Conservation (phyloP, 345 rosid genomes). For the Pistacia integerrima region DNA sequence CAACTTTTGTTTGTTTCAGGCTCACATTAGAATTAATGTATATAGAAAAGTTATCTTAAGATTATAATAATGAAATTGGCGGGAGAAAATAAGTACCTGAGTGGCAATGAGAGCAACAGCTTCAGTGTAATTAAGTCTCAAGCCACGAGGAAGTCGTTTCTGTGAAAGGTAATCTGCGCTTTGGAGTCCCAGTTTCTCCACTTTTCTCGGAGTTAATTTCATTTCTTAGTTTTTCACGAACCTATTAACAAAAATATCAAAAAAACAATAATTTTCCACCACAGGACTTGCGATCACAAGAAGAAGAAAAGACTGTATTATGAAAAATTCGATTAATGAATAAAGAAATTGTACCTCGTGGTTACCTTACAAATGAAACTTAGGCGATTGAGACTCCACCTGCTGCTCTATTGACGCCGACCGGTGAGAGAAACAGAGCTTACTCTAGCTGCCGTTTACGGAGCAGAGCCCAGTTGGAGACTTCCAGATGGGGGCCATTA, state of each 20-base stretch:
- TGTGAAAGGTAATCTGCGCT: conserved; percentile 88
- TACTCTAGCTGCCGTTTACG: neutral
- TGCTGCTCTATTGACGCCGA: neutral
- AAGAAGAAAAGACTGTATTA: no score
- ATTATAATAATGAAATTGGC: neutral
- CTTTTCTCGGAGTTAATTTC: conserved; percentile 79
- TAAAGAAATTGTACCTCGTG: neutral
- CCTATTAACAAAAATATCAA: neutral
- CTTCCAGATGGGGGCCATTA: neutral
- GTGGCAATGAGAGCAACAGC: conserved; percentile 85
- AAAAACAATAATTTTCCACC: no score
- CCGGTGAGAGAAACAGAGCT: neutral
- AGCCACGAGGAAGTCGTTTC: conserved; percentile 95
- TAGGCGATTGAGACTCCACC: neutral
- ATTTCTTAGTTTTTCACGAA: conserved; percentile 25
- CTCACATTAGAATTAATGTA: neutral
- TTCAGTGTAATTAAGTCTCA: conserved; percentile 81
- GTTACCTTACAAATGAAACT: no score
- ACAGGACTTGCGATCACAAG: no score
- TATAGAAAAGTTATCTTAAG: neutral
- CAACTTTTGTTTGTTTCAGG: neutral
- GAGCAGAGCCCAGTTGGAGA: neutral
- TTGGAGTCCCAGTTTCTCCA: conserved; percentile 82
- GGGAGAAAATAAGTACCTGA: conserved; percentile 53
- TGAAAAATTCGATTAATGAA: no score